phyloP scores from a whole-genome alignment of 2,329 filamentous ascomycete species.

The Spiromastix sp. region DNA sequence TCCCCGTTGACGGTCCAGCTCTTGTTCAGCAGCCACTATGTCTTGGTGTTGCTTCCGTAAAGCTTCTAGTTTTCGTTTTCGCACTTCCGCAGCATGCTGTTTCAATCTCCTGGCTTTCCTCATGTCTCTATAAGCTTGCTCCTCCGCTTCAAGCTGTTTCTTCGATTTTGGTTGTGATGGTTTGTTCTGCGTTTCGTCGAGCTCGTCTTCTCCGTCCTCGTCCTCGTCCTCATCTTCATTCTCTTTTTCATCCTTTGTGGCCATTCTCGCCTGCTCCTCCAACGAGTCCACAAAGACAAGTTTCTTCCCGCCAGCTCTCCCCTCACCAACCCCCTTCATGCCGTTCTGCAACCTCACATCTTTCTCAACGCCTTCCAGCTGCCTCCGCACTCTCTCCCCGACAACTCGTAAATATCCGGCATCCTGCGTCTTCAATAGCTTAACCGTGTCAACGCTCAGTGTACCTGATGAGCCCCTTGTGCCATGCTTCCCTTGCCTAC shows the following conservation, averaged over 20 bases:
- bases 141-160: constrained; percentile 34
- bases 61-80: constrained; percentile 40
- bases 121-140: constrained; percentile 26
- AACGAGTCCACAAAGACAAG: constrained; percentile 31
- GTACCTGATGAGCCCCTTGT: constrained; percentile 37
- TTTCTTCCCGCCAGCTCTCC: constrained; percentile 20
- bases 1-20: constrained; percentile 49
- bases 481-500: constrained; percentile 33
- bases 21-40: constrained; percentile 44
- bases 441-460: constrained; percentile 48
- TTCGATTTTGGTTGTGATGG: constrained; percentile 28
- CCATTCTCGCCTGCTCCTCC: constrained; percentile 23
- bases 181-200: constrained; percentile 12
- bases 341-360: constrained; percentile 33
- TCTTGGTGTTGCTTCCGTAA: constrained; percentile 45
- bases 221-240: constrained; percentile 17
- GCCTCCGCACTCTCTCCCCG: constrained; percentile 43
- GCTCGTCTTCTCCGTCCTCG: constrained; percentile 10
- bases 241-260: constrained; percentile 14
- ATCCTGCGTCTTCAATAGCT: constrained; percentile 57
- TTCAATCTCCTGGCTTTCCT: constrained; percentile 36
- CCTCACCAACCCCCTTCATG: constrained; percentile 21
- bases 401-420: constrained; percentile 50
- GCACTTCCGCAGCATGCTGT: constrained; percentile 38
- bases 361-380: constrained; percentile 41